Conservation (phyloP, 2,329 filamentous ascomycete species). For the Whalleya microplaca region DNA sequence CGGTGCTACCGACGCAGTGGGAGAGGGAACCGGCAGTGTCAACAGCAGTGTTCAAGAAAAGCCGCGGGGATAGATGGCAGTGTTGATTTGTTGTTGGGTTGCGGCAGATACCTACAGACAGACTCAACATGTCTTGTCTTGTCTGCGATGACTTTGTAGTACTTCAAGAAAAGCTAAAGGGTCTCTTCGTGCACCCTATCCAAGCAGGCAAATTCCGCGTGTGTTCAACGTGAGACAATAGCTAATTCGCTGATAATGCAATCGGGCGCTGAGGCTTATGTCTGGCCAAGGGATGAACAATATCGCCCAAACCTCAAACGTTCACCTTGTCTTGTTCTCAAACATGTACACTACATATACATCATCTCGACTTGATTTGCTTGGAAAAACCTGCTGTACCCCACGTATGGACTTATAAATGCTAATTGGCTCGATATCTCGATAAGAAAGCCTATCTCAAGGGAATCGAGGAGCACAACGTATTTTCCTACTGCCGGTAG, state of each 20-base stretch:
- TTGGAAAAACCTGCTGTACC: constrained; percentile 7
- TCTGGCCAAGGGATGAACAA: neutral
- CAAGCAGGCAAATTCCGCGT: constrained; percentile 11
- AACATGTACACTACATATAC: constrained; percentile 8
- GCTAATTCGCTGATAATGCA: constrained; percentile 14
- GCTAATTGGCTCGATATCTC: constrained; percentile 4
- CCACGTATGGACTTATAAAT: constrained; percentile 14
- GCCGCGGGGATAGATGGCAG: constrained; percentile 22
- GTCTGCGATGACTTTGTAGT: constrained; percentile 11
- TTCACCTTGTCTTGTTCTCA: neutral
- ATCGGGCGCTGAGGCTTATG: neutral
- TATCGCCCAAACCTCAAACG: neutral
- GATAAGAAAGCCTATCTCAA: neutral
- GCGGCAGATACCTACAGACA: constrained; percentile 10
- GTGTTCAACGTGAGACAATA: constrained; percentile 4
- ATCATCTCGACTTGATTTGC: constrained; percentile 1
- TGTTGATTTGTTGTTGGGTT: constrained; percentile 18
- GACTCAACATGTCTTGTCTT: constrained; percentile 21
- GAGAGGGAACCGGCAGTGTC: constrained; percentile 35
- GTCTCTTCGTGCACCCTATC: neutral
- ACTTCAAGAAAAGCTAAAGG: too few relatives aligned
- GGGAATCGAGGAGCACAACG: neutral
- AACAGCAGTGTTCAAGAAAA: constrained; percentile 37
- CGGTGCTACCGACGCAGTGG: constrained; percentile 36
- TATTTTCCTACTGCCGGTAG: neutral